Base-by-base conservation (phyloP, 179 eudicot species). In the Patellifolia procumbens region DNA sequence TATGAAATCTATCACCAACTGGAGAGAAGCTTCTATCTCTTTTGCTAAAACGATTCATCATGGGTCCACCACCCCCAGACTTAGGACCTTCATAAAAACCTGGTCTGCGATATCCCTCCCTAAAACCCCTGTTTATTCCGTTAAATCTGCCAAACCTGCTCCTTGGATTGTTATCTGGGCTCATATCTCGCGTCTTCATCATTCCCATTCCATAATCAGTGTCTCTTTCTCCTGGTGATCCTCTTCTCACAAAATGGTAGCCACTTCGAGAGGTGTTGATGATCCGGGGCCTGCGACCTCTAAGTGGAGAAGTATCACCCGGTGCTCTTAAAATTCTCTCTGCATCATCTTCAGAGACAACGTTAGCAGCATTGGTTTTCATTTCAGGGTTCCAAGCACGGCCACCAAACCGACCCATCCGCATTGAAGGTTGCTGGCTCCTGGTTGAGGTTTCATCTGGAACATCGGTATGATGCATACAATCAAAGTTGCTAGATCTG, bases 1-100 rank as follows among this genome's bases (percentile, higher is more conserved):
- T 65, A 12, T 74, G 85, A 37, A 74, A 69, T 75, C 88, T 82
- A 58, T 79, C 79, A 13, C 68, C 70, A 74, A 68, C 58, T 16
- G 91, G 92, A 68, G 94, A 87, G 76, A 85, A 81, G 77, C 85
- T 87, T 35, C 78, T 81, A 45, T 87, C 87, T 52, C 90, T 78
- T 59, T 85, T 84, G 19, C 84, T 63, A 45, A 82, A 49, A 78
- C 83, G 81, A 68, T 74, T 84, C 20, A 81, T 71, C 73, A 76
- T 72, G 11, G 82, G 83, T 58, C 58, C 77, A 62, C 85, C 72
- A 65, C 49, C 73, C 67, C 85, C 68, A 70, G 81, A 56, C 67
- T 78, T 70, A 16, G 75, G 74, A 42, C 73, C 74, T 45, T 79
- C 83, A 62, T 88, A 81, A 48, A 63, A 43, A 0, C 73, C 75